Percentiles rank a stretch among this genome's conserved stretches.
Evolutionary conservation across 2,329 filamentous ascomycete species (phyloP).

Genomic region (Paraphaeosphaeria sporulosa): DNA sequence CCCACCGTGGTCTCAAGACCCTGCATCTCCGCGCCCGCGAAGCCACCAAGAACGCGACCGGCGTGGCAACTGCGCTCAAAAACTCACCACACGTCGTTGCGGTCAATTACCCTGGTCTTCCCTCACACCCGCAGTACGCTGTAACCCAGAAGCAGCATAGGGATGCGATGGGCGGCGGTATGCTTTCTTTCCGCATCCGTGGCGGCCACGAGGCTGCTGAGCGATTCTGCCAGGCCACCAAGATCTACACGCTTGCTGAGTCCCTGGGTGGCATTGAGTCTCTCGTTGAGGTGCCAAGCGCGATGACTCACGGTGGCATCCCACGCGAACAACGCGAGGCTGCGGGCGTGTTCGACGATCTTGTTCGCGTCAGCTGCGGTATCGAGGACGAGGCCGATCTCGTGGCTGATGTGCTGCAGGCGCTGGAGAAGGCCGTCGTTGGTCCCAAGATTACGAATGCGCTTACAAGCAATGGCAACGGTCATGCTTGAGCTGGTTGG

Average conservation of each 20-base stretch:
- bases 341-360: conserved; percentile 92
- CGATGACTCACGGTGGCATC: conserved; percentile 98
- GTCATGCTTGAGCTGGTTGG: conserved; percentile 12
- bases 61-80: conserved; percentile 79
- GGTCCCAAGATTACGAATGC: conserved; percentile 48
- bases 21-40: conserved; percentile 90
- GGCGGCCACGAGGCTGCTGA: conserved; percentile 87
- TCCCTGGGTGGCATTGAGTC: conserved; percentile 91
- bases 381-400: conserved; percentile 91
- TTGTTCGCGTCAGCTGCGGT: conserved; percentile 91
- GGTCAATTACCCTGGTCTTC: conserved; percentile 94
- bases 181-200: conserved; percentile 94
- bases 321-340: conserved; percentile 88
- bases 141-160: conserved; percentile 93
- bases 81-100: conserved; percentile 81
- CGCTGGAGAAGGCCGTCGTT: conserved; percentile 77
- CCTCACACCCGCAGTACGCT: conserved; percentile 83
- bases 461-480: conserved; percentile 14
- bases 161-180: conserved; percentile 91
- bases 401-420: conserved; percentile 80
- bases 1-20: conserved; percentile 95
- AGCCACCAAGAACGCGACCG: conserved; percentile 80
- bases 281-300: conserved; percentile 88
- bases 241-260: conserved; percentile 93
- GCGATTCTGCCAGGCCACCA: conserved; percentile 88